Conservation (phyloP, 1,284 basidiomycete species). For the Exobasidium rhododendri region DNA sequence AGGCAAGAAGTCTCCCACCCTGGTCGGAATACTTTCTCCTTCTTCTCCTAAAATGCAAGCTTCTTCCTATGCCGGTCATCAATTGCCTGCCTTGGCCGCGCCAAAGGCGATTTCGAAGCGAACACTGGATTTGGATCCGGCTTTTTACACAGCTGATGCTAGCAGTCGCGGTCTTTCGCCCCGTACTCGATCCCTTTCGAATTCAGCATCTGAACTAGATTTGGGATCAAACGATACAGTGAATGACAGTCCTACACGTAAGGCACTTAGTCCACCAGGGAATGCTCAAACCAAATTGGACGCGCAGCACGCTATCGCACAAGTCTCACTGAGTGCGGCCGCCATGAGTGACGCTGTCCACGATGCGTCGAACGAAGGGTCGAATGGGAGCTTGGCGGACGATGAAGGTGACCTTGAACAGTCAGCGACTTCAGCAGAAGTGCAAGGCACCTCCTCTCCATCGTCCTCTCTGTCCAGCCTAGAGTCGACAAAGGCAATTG, state of each 20-base stretch:
- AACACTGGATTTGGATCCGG: neutral
- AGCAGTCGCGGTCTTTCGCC: neutral
- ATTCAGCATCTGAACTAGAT: neutral
- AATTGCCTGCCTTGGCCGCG: constrained; percentile 3
- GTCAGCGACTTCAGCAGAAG: neutral
- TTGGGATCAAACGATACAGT: neutral
- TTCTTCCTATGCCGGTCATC: neutral
- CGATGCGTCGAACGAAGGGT: neutral
- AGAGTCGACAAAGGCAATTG: neutral
- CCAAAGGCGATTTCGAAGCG: constrained; percentile 5
- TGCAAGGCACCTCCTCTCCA: neutral
- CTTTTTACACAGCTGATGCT: neutral
- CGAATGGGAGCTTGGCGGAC: neutral
- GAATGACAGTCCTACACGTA: constrained; percentile 1
- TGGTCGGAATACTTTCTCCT: neutral
- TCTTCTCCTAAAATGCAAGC: neutral
- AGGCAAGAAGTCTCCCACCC: constrained; percentile 5
- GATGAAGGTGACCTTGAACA: neutral
- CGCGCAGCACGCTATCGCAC: neutral
- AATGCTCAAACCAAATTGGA: neutral
- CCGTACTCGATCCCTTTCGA: neutral
- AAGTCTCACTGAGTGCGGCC: neutral
- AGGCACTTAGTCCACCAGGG: neutral
- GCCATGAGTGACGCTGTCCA: neutral
- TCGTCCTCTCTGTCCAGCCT: neutral